Conservation (phyloP, 2,329 filamentous ascomycete genomes). For the Sporothrix inflata region DNA sequence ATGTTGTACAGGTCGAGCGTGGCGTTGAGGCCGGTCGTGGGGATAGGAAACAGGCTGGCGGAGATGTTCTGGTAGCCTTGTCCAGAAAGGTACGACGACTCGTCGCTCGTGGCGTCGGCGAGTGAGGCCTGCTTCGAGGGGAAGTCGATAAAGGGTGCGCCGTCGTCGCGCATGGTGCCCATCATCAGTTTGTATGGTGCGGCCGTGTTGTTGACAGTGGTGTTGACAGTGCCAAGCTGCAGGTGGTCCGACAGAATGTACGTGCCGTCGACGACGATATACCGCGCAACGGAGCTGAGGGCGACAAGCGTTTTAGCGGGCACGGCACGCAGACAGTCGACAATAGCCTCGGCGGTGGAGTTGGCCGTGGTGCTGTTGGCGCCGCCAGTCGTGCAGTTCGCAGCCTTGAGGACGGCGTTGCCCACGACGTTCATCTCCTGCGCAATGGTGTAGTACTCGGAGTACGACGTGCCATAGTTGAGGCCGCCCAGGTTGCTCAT, state of each 20-base stretch:
- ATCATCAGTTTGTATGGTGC: slow-evolving; percentile 60
- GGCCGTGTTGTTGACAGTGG: slow-evolving; percentile 47
- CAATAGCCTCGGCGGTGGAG: slow-evolving; percentile 43
- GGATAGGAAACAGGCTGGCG: slow-evolving; percentile 54
- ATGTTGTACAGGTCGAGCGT: slow-evolving; percentile 61
- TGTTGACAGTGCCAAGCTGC: slow-evolving; percentile 45
- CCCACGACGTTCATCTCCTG: slow-evolving; percentile 54
- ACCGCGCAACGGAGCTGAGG: slow-evolving; percentile 50
- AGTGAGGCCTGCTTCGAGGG: slow-evolving; percentile 40
- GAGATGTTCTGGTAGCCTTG: slow-evolving; percentile 42
- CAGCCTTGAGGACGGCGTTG: slow-evolving; percentile 53
- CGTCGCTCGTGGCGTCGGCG: slow-evolving; percentile 34
- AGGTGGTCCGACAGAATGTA: slow-evolving; percentile 54
- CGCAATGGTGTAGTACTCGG: slow-evolving; percentile 59
- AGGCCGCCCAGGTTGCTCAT: slow-evolving; percentile 48
- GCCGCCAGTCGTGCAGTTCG: slow-evolving; percentile 52
- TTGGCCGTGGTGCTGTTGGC: slow-evolving; percentile 42
- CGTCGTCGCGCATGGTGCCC: slow-evolving; percentile 58
- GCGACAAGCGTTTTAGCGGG: slow-evolving; percentile 48
- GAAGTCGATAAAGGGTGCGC: slow-evolving; percentile 56
- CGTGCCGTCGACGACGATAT: slow-evolving; percentile 61
- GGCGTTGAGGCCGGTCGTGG: slow-evolving; percentile 46
- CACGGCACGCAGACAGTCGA: slow-evolving; percentile 56
- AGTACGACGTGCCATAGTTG: slow-evolving; percentile 61
- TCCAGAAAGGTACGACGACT: slow-evolving; percentile 41